Percentiles rank a stretch among this genome's conserved stretches.
phyloP scores from a whole-genome alignment of 805 yeast genomes.

The Trichomonascus vanleenenianus region DNA sequence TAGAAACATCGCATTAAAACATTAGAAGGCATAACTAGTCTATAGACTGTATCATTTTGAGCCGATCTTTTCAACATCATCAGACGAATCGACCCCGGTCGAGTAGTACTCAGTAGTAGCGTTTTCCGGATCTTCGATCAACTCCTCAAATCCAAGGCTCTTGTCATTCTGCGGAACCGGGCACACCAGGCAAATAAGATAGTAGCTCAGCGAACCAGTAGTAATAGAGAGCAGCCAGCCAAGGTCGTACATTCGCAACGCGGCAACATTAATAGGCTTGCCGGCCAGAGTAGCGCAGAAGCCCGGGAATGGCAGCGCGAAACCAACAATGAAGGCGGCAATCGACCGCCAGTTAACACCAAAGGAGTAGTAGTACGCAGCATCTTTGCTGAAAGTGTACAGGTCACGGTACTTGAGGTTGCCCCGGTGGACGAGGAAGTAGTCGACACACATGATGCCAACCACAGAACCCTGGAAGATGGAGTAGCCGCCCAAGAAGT shows the following conservation, averaged over 20 bases:
- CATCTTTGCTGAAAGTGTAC: constrained; percentile 30
- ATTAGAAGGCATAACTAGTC: too few relatives aligned
- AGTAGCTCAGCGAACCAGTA: constrained; percentile 4
- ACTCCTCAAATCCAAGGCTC: constrained; percentile 1
- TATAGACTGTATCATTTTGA: too few relatives aligned
- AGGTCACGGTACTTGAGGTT: constrained; percentile 36
- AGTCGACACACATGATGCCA: constrained; percentile 35
- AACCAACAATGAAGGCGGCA: constrained; percentile 26
- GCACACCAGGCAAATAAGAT: not conserved
- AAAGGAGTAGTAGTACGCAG: constrained; percentile 36
- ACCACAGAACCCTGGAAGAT: constrained; percentile 37
- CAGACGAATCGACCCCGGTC: too few relatives aligned
- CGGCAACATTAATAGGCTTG: not conserved
- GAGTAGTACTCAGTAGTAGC: too few relatives aligned
- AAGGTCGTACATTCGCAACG: constrained; percentile 2
- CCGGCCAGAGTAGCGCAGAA: constrained; percentile 1
- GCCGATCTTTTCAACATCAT: too few relatives aligned
- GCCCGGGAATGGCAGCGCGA: constrained; percentile 14
- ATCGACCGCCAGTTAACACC: constrained; percentile 41
- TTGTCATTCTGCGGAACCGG: constrained; percentile 5
- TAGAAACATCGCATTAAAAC: too few relatives aligned
- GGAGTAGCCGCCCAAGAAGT: constrained; percentile 32
- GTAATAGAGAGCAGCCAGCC: constrained; percentile 6
- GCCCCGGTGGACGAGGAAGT: constrained; percentile 34
- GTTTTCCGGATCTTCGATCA: not conserved